phyloP scores from a whole-genome alignment of 2,329 filamentous ascomycete genomes.

The Nothomitra cinnamomea region DNA sequence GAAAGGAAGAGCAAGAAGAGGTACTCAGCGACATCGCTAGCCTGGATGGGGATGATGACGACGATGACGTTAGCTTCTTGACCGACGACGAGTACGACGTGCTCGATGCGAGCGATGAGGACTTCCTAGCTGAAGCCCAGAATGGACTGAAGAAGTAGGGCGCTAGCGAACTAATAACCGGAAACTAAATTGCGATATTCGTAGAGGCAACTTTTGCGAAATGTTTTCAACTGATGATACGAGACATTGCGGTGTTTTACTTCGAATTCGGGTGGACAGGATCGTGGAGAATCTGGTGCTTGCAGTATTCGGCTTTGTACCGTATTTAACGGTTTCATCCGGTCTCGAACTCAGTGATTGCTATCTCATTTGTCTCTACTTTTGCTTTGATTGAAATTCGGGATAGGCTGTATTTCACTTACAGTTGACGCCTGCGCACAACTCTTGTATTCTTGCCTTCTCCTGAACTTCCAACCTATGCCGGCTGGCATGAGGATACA shows the following conservation, averaged over 20 bases:
- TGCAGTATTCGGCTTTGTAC: conserved; percentile 1
- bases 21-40: conserved; percentile 41
- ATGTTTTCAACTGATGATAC: neutral
- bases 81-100: conserved; percentile 98
- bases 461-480: too few relatives aligned
- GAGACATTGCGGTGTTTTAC: neutral
- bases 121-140: conserved; percentile 39
- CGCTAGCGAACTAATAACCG: neutral
- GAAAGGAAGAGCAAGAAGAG: conserved; percentile 32
- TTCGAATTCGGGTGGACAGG: neutral
- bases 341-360: neutral
- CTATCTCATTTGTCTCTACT: neutral
- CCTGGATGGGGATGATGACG: conserved; percentile 31
- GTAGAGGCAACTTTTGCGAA: neutral
- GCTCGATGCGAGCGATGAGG: conserved; percentile 84
- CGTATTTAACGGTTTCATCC: neutral
- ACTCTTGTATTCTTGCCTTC: too few relatives aligned
- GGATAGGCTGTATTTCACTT: too few relatives aligned
- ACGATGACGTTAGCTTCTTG: conserved; percentile 54
- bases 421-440: too few relatives aligned
- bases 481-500: too few relatives aligned
- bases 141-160: conserved; percentile 1
- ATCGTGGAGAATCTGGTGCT: neutral
- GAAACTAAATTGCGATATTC: neutral
- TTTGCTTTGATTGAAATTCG: too few relatives aligned